Evolutionary conservation across 495 filamentous ascomycete species (phyloP), one percentile per base, ranked within the genome.

Genomic region (Pyronema omphalodes): DNA sequence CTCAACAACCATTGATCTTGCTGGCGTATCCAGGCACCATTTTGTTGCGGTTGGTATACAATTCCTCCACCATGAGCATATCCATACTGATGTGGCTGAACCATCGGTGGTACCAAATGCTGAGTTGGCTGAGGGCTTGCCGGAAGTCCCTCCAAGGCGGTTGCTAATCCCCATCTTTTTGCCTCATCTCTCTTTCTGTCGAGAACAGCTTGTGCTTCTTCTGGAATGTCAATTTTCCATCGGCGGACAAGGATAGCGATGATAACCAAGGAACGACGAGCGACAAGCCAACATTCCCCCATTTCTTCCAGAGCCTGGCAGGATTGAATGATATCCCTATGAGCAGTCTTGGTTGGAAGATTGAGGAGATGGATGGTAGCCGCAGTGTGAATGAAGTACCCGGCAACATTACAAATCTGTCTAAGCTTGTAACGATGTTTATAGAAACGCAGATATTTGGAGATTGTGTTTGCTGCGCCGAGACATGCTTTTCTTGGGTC

Each of bases 261-360:
- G 37, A 95, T 93, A 51, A 80, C 74, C 1, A 96, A 74, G 0
- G 93, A 88, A 17, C 89, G 75, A 35, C 87, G 74, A 9, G 88
- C 93, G 60, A 88, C 89, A 3, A 86, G 78, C 91, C 91, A 98
- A 56, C 83, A 80, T 67, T 94, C 89, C 1, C 84, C 87, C 59
- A 98, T 95, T 63, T 98, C 93, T 67, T 96, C 91, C 9, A 96
- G 77, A 56, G 91, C 84, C 52, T 83, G 84, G n/a, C 95, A 73
- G 6, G 87, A 85, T 56, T 95, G 87, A 9, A 84, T 77, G 44
- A 96, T 81, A 67, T 98, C 91, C 59, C 89, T 72, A 57, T 76
- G 81, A 7, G 89, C 85, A 37, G 84, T 86, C 60, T 88, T 93
- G 45, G 94, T 87, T 0, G 86, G 86, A 1, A 95, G 73, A 59